phyloP scores from a whole-genome alignment of 257 asterid genomes.

The Cinchona pubescens region DNA sequence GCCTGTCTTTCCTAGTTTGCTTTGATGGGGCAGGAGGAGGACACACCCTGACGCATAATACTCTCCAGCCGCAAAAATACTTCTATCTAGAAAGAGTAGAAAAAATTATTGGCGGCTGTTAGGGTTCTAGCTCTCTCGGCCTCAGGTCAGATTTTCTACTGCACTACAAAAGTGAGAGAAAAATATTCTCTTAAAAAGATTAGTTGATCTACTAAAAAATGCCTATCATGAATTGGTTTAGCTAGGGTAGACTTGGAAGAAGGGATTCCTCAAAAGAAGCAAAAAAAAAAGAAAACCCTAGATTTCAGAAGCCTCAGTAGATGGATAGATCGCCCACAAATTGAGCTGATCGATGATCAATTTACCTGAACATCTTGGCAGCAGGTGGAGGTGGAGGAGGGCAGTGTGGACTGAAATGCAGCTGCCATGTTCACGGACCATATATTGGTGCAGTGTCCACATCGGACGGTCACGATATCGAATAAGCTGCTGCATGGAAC shows the following conservation, averaged over 20 bases:
- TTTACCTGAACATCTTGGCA: conserved; percentile 52
- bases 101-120: conserved; percentile 46
- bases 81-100: neutral
- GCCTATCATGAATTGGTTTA: neutral
- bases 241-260: neutral
- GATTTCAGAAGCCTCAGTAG: conserved; percentile 44
- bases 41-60: conserved; percentile 8
- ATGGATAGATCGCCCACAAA: conserved; percentile 46
- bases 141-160: neutral
- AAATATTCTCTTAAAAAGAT: conserved; percentile 19
- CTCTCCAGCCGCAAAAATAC: conserved; percentile 2
- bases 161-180: neutral
- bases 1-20: conserved; percentile 4
- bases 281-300: conserved; percentile 37
- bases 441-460: conserved; percentile 83
- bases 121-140: conserved; percentile 23
- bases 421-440: conserved; percentile 93
- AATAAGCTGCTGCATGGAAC: conserved; percentile 82
- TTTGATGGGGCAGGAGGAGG: conserved; percentile 15
- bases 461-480: conserved; percentile 86
- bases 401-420: conserved; percentile 62
- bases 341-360: conserved; percentile 39
- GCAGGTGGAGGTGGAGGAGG: conserved; percentile 18
- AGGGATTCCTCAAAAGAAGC: conserved; percentile 43
- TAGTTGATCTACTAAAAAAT: conserved; percentile 6